These are phyloP conservation scores for Apiospora marii DNA, from an alignment of 2,329 filamentous ascomycete genomes.

Conservation along the genomic window DNA sequence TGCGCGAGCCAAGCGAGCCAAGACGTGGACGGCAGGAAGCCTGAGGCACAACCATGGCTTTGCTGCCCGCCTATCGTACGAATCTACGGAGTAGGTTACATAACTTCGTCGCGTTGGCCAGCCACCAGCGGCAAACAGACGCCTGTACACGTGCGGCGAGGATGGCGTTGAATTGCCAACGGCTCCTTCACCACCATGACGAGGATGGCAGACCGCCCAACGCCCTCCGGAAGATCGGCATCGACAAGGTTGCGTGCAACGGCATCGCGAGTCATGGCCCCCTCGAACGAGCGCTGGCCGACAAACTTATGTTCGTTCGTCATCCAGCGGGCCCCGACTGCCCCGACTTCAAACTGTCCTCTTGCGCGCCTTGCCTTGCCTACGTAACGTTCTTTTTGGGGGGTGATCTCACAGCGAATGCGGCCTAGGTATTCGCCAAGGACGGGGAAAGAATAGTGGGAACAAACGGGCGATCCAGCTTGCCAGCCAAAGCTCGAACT, in stretches of 20 bases:
- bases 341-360: background rate
- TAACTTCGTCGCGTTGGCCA: background rate
- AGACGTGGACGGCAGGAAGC: too few species aligned
- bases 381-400: background rate
- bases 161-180: background rate
- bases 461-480: background rate
- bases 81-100: background rate
- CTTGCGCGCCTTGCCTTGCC: background rate
- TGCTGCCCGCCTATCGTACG: background rate
- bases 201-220: background rate
- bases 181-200: background rate
- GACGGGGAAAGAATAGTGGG: background rate
- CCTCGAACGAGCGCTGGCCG: background rate
- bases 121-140: background rate
- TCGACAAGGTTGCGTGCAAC: background rate
- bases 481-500: background rate
- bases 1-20: background rate
- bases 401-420: background rate
- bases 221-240: background rate
- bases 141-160: background rate
- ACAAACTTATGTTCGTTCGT: conserved; percentile 3
- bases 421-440: background rate
- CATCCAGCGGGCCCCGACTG: background rate
- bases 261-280: background rate
- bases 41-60: too few species aligned